These are phyloP conservation scores for Coniochaeta hoffmannii DNA, from an alignment of 2,329 filamentous ascomycete species.

Conservation along the genomic window DNA sequence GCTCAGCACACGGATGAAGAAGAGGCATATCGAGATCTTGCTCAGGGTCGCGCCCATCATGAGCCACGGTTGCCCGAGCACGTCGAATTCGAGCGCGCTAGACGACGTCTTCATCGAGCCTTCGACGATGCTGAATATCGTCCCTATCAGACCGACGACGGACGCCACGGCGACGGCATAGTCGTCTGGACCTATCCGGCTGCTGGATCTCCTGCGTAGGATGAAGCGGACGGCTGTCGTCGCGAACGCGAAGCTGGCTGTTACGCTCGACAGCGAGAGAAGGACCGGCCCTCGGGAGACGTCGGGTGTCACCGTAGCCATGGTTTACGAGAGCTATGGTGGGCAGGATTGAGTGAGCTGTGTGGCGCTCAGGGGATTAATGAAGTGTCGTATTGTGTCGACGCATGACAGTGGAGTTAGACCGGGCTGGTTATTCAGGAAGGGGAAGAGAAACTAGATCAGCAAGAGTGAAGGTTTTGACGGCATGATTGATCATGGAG, in stretches of 20 bases:
- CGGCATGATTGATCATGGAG: not conserved
- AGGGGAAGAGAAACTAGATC: not conserved
- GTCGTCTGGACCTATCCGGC: conserved; percentile 23
- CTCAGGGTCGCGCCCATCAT: conserved; percentile 25
- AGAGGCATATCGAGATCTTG: conserved; percentile 29
- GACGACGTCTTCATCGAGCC: conserved; percentile 16
- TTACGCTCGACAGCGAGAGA: conserved; percentile 26
- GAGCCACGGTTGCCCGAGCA: conserved; percentile 27
- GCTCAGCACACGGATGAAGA: conserved; percentile 23
- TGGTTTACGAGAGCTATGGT: conserved; percentile 3
- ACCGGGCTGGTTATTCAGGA: not conserved
- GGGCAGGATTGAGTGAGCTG: no score
- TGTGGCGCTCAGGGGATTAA: not conserved
- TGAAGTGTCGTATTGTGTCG: not conserved
- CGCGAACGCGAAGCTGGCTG: conserved; percentile 22
- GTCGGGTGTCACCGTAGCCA: conserved; percentile 15
- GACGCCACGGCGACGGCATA: conserved; percentile 24
- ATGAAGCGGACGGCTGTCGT: conserved; percentile 25
- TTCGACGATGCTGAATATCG: conserved; percentile 26
- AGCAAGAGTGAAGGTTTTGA: not conserved
- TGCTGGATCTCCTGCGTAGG: conserved; percentile 18
- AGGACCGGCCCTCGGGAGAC: conserved; percentile 26
- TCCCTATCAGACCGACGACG: conserved; percentile 22
- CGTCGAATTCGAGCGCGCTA: conserved; percentile 24
- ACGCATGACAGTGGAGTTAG: not conserved